Base-by-base conservation (phyloP, 2,329 filamentous ascomycete species). In the Cadophora gregata region DNA sequence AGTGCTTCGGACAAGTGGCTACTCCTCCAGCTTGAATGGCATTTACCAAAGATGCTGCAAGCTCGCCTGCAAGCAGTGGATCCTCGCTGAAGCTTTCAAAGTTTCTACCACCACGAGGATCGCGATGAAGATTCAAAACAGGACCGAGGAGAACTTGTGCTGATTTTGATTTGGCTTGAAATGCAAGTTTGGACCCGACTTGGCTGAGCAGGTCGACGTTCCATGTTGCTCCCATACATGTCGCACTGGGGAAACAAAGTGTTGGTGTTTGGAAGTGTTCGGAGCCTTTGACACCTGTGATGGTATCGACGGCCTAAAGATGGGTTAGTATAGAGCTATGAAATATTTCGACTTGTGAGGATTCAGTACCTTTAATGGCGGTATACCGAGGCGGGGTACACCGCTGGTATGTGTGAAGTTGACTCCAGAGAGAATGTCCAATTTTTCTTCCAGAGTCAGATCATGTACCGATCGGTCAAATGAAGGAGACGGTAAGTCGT, bases 101-200 rank as follows among this genome's bases (percentile, higher is more conserved):
- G 59, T 79, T 81, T 24, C 82, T 78, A 1, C 81, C 82, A 12
- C 81, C 81, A 0, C 83, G 70, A 33, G 76, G 75, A 53, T 72
- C 74, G 56, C 74, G 71, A 63, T 76, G 72, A 42, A 77, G 72
- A 62, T 76, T 75, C 16, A 84, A 79, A 0, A 82, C 84, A 0
- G 91, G 91, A 0, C 90, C 91, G 5, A 93, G 81, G 70, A 90
- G 85, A 12, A 91, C 84, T 72, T 93, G 89, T 8, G 90, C 85
- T 60, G 88, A 89, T 78, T 93, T 93, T 63, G 79, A 85, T 66
- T 82, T 83, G 72, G 89, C 85, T 75, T 92, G 60, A 75, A 69
- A 68, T 14, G 73, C 76, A 19, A 76, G 61, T 59, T 73, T 61
- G 27, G 69, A 67, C 7, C 76, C 76, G 25, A 76, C 69, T 19